Evolutionary conservation across 257 asterid species (phyloP).

Genomic region (Coffea eugenioides): DNA sequence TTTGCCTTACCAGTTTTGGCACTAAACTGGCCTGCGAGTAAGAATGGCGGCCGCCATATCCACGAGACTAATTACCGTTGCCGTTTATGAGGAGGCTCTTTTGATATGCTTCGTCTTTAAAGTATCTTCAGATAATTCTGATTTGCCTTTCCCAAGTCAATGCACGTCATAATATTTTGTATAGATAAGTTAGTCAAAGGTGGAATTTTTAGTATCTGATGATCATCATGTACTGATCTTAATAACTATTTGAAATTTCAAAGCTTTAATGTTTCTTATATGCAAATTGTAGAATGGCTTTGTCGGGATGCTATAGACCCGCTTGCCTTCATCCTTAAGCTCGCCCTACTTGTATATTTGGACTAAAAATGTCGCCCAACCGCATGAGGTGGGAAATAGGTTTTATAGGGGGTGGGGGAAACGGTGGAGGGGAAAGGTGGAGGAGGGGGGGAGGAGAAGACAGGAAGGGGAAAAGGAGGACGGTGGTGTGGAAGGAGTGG

Average conservation of each 20-base stretch:
- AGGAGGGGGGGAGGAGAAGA: too few relatives aligned
- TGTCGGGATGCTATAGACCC: too few relatives aligned
- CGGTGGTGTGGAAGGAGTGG: too few relatives aligned
- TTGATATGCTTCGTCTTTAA: background rate
- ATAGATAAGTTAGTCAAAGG: background rate
- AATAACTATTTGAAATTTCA: background rate
- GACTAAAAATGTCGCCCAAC: too few relatives aligned
- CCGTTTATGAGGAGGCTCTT: background rate
- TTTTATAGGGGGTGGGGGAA: too few relatives aligned
- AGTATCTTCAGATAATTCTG: background rate
- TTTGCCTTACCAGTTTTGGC: constrained; percentile 90
- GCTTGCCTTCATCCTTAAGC: too few relatives aligned
- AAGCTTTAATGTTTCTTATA: background rate
- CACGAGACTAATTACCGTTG: background rate
- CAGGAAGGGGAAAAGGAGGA: too few relatives aligned
- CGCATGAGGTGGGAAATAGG: too few relatives aligned
- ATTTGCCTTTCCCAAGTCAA: background rate
- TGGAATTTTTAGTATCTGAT: background rate
- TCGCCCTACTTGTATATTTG: too few relatives aligned
- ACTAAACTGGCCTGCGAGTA: constrained; percentile 85
- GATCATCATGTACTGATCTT: background rate
- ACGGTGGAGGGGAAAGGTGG: too few relatives aligned
- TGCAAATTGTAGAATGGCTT: too few relatives aligned
- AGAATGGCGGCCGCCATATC: background rate
- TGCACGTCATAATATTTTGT: background rate